Base-by-base conservation (phyloP, 1,284 basidiomycete species). In the Violaceomyces palustris region DNA sequence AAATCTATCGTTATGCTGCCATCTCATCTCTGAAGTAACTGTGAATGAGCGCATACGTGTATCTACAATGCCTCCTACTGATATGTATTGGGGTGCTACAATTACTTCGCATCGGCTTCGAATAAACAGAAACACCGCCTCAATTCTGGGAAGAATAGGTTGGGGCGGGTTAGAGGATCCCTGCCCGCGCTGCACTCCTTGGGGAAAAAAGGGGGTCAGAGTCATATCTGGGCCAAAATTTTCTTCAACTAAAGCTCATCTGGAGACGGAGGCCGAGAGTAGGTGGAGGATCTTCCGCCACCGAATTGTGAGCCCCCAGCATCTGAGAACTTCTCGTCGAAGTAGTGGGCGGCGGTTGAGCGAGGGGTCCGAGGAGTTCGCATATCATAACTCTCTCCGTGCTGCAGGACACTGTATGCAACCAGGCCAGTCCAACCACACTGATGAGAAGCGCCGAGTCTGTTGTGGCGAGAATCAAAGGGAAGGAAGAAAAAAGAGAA, bases 361-460 rank as follows among this genome's bases (percentile, higher is more conserved):
- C 89, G 81, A 45, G 92, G 92, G 23, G 92, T 89, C 86, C 74
- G 42, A 11, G 43, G 72, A 61, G 72, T 70, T 21, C 69, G 60
- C 34, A 64, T 68, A 32, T 61, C 34, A 27, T 63, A 64, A 60
- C 52, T 46, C 55, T 69, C 22, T 10, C 75, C 75, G 7, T 70
- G 90, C 27, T 89, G 91, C 86, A 84, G 85, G 49, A 38, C 37
- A 23, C 50, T 51, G 34, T 47, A 50, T 18, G 34, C 61, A 14
- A 62, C 48, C 14, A 59, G 18, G 17, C 70, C 80, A 61, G 67
- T 85, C 88, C 93, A 97, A 65, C 92, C 92, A 52, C 90, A 96
- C 75, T 98, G 93, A 77, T 98, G 93, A 5, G 88, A 92, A 1
- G 93, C 93, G 29, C 93, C 93, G 17, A 65, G 49, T n/a, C n/a